Conservation (phyloP, 257 asterid species). For the Rauvolfia tetraphylla region DNA sequence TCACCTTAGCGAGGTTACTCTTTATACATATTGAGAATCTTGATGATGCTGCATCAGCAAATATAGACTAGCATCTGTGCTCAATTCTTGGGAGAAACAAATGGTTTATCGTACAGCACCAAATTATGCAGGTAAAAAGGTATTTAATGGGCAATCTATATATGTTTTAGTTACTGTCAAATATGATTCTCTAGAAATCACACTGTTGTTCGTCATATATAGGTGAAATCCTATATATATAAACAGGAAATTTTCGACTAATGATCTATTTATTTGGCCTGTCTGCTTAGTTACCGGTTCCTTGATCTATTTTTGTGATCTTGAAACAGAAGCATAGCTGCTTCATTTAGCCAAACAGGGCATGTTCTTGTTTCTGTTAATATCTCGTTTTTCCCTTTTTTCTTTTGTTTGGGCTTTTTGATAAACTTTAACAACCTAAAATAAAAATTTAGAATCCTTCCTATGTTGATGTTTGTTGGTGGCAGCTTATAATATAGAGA, state of each 20-base stretch:
- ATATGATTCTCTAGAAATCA: neutral
- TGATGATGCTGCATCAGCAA: constrained; percentile 32
- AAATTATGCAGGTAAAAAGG: neutral
- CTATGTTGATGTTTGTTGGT: neutral
- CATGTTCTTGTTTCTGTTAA: too few species aligned
- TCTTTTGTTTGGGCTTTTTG: too few species aligned
- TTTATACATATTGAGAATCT: constrained; percentile 16
- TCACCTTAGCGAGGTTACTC: neutral
- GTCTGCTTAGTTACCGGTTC: too few species aligned
- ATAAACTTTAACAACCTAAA: neutral
- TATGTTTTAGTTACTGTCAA: neutral
- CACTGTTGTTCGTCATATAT: too few species aligned
- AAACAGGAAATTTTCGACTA: too few species aligned
- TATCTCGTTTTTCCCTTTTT: too few species aligned
- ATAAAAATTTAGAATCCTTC: neutral
- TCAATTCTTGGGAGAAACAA: neutral
- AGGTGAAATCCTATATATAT: too few species aligned
- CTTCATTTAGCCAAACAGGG: too few species aligned
- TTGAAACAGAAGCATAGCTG: too few species aligned
- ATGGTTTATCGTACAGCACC: neutral
- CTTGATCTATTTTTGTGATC: too few species aligned
- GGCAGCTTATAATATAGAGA: neutral
- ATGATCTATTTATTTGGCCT: too few species aligned
- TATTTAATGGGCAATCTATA: neutral
- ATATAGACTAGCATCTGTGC: neutral